Conservation (phyloP, 2,329 filamentous ascomycete genomes). For the Ophiocordyceps robertsii region DNA sequence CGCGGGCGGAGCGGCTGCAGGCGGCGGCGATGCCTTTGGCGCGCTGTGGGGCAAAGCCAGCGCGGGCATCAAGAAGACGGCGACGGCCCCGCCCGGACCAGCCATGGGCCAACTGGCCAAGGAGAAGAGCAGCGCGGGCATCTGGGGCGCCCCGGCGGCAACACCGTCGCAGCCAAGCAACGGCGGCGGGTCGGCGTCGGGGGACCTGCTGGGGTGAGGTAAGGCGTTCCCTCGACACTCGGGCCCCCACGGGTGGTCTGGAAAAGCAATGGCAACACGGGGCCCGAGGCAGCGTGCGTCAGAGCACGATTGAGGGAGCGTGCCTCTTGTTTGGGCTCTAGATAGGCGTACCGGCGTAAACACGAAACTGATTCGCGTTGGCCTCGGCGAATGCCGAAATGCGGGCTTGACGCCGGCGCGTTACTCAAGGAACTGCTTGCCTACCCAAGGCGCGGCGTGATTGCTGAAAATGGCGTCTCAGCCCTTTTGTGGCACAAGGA, state of each 20-base stretch:
- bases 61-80: conserved; percentile 60
- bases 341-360: conserved; percentile 29
- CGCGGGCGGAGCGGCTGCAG: conserved; percentile 30
- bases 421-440: too few relatives aligned
- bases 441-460: too few relatives aligned
- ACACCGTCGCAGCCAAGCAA: conserved; percentile 16
- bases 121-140: conserved; percentile 87
- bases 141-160: conserved; percentile 67
- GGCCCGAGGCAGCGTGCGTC: background rate
- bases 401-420: background rate
- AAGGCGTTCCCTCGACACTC: background rate
- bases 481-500: too few relatives aligned
- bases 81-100: conserved; percentile 47
- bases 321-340: conserved; percentile 18
- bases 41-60: conserved; percentile 70
- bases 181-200: conserved; percentile 24
- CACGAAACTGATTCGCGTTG: conserved; percentile 19
- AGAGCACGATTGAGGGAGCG: conserved; percentile 1
- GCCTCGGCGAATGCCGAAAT: background rate
- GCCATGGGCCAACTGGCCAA: conserved; percentile 93
- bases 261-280: too few relatives aligned
- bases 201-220: conserved; percentile 33
- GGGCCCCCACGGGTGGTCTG: too few relatives aligned
- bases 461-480: too few relatives aligned
- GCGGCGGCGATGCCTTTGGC: conserved; percentile 75